Percentiles rank a stretch among this genome's conserved stretches.
These are phyloP conservation scores for Chlorophyllum brunneum DNA, from an alignment of 768 basidiomycete species.

Conservation along the genomic window DNA sequence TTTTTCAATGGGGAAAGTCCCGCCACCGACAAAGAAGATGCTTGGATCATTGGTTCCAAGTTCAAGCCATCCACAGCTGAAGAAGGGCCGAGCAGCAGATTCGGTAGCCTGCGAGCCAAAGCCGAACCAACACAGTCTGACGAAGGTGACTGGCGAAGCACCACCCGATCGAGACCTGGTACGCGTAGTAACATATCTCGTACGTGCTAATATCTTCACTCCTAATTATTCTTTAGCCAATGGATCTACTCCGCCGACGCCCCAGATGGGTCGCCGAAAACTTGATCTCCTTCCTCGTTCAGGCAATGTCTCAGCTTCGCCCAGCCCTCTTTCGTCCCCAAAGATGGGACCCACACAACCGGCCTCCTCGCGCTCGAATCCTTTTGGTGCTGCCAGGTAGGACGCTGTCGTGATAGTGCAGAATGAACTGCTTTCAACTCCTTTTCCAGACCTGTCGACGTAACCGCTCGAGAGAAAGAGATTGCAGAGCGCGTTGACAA, in stretches of 20 bases:
- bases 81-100: constrained; percentile 34
- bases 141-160: constrained; percentile 71
- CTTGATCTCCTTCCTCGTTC: constrained; percentile 85
- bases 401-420: constrained; percentile 18
- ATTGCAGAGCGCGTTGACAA: constrained; percentile 68
- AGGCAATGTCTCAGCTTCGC: constrained; percentile 56
- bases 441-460: constrained; percentile 76
- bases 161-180: constrained; percentile 36
- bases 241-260: constrained; percentile 76
- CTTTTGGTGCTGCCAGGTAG: constrained; percentile 86
- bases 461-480: constrained; percentile 69
- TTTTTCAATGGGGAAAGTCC: constrained; percentile 43
- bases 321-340: constrained; percentile 78
- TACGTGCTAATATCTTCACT: constrained; percentile 30
- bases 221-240: constrained; percentile 40
- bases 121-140: constrained; percentile 55
- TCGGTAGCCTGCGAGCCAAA: constrained; percentile 46
- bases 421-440: neutral
- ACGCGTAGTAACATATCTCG: constrained; percentile 57
- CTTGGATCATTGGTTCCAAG: constrained; percentile 72
- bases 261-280: constrained; percentile 74
- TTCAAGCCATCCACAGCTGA: constrained; percentile 56
- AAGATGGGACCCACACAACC: constrained; percentile 53
- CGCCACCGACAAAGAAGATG: constrained; percentile 74
- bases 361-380: constrained; percentile 51